Evolutionary conservation across 164 flowering plant genomes (phyloP).

Genomic region (Nymphaea thermarum): DNA sequence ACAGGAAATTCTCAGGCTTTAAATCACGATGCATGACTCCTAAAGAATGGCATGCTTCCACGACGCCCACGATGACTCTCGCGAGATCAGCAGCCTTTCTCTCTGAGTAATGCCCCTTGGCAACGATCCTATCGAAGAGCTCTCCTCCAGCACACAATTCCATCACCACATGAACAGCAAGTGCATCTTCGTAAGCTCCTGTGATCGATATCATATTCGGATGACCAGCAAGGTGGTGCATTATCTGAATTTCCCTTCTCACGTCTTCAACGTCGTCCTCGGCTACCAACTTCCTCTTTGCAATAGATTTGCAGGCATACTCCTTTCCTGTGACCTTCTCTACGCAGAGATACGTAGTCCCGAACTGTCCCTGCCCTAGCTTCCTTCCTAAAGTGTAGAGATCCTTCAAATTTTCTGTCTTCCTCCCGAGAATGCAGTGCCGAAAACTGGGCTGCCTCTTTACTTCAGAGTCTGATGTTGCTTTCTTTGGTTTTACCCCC

Average conservation of each 20-base stretch:
- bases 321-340: constrained; percentile 53
- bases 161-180: constrained; percentile 83
- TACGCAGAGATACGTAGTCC: constrained; percentile 53
- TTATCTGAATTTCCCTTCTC: constrained; percentile 76
- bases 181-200: constrained; percentile 73
- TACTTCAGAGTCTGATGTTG: constrained; percentile 10
- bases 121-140: constrained; percentile 71
- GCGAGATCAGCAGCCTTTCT: constrained; percentile 71
- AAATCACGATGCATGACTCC: constrained; percentile 93
- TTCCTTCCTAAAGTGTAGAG: constrained; percentile 52
- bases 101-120: constrained; percentile 64
- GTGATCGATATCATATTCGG: constrained; percentile 47
- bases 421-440: constrained; percentile 46
- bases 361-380: constrained; percentile 82
- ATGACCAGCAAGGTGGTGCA: constrained; percentile 71
- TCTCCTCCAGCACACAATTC: constrained; percentile 82
- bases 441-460: constrained; percentile 47
- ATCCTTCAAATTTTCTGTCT: constrained; percentile 60
- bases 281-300: constrained; percentile 49
- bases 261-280: constrained; percentile 74
- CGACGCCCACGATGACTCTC: constrained; percentile 51
- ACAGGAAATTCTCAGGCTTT: constrained; percentile 87
- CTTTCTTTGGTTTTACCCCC: constrained; percentile 23
- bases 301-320: constrained; percentile 77
- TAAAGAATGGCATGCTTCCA: constrained; percentile 67